Evolutionary conservation across 257 asterid species (phyloP).

Genomic region (Solanum dulcamara): DNA sequence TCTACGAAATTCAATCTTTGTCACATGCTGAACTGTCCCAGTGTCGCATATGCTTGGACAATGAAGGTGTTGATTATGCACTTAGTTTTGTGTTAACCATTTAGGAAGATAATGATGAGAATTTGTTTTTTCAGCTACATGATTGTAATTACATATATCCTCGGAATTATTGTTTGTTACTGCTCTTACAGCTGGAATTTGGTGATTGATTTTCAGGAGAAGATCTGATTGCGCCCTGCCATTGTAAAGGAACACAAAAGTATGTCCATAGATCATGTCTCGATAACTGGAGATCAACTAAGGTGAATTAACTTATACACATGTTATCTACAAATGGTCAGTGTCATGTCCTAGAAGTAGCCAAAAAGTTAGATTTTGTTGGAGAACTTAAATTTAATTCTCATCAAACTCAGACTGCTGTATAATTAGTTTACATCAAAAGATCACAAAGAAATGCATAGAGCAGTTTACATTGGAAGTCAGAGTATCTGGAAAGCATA

Average conservation of each 20-base stretch:
- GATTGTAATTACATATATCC: background rate
- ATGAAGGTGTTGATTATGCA: conserved; percentile 45
- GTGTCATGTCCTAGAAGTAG: background rate
- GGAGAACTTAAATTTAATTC: background rate
- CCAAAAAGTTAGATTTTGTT: background rate
- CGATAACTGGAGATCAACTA: conserved; percentile 98
- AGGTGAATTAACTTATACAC: conserved; percentile 30
- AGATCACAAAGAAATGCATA: background rate
- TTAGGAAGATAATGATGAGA: background rate
- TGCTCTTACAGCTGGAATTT: background rate
- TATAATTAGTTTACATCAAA: background rate
- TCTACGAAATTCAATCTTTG: conserved; percentile 39
- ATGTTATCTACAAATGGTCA: background rate
- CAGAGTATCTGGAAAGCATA: background rate
- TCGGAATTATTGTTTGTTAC: background rate
- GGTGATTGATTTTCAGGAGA: conserved; percentile 45
- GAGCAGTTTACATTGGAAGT: background rate
- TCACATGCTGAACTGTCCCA: conserved; percentile 69
- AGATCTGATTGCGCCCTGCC: conserved; percentile 97
- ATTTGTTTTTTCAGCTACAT: background rate
- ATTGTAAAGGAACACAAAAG: conserved; percentile 97
- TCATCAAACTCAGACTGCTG: background rate
- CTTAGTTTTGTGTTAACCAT: background rate
- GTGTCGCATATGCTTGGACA: conserved; percentile 96
- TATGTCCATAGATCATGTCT: conserved; percentile 96